Base-by-base conservation (phyloP, 176 grass and related monocot genomes). In the Raddia distichophylla region DNA sequence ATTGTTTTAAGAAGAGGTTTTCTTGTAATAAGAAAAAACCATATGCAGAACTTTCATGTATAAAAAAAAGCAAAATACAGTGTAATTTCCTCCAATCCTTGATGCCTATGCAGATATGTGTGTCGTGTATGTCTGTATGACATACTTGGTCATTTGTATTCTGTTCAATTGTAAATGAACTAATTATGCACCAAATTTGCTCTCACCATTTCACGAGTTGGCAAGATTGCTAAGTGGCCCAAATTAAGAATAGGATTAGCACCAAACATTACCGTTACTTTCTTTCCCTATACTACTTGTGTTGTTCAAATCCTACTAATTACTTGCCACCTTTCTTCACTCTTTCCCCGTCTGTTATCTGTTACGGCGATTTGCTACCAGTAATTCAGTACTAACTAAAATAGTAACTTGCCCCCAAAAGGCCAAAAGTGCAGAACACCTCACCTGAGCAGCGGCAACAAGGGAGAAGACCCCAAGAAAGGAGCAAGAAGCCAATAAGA, bases 401-500 rank as follows among this genome's bases (percentile, higher is more conserved):
- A 65, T 17, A 83, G 32, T 55, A 74, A 27, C 34, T 46, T 64
- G 17, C 18, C 35, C 61, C 53, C 2, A 80, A 45, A 80, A 76
- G 76, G 40, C 32, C 37, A 59, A 61, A 19, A 63, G 75, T 50
- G 17, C 22, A 54, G 37, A 68, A 66, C 50, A 82, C 18, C 59
- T 61, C 69, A 75, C 65, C 49, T 76, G 80, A 63, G 13, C 40
- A 60, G 43, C 66, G 20, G 37, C 27, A 70, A 18, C 52, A 68
- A 15, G 56, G 73, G 70, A 61, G 64, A 80, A 80, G 81, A 20
- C 52, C 32, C 67, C 40, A 74, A 20, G 35, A 60, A 82, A 77
- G 58, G 51, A 69, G 80, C 27, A 74, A 32, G 15, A 73, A 77
- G 46, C 55, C 46, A 82, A 51, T 16, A 60, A 84, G 20, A 53